phyloP scores from a whole-genome alignment of 2,329 filamentous ascomycete species.

The Hypoxylon sp. region DNA sequence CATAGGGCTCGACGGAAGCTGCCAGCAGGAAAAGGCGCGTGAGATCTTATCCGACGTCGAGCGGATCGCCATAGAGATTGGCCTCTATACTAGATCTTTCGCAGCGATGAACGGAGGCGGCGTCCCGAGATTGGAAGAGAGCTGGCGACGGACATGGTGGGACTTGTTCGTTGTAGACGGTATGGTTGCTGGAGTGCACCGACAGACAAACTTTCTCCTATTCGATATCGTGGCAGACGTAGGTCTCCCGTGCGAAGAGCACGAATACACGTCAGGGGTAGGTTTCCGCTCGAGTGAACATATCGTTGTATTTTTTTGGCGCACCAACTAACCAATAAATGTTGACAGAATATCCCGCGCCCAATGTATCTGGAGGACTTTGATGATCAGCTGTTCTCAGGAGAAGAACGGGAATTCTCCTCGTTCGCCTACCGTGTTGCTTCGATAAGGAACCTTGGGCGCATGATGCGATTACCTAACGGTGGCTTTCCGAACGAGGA shows the following conservation, averaged over 20 bases:
- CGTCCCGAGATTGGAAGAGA: conserved; percentile 81
- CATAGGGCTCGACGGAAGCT: conserved; percentile 83
- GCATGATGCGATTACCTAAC: conserved; percentile 74
- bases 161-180: conserved; percentile 84
- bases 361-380: conserved; percentile 79
- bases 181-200: conserved; percentile 85
- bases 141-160: conserved; percentile 93
- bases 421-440: conserved; percentile 90
- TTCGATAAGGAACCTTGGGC: conserved; percentile 82
- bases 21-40: conserved; percentile 77
- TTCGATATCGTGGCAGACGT: conserved; percentile 78
- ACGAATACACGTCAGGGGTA: conserved; percentile 75
- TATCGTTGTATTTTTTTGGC: background rate
- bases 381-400: conserved; percentile 80
- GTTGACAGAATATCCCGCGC: conserved; percentile 67
- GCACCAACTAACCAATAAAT: conserved; percentile 28
- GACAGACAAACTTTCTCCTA: conserved; percentile 77
- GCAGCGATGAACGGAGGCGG: conserved; percentile 74
- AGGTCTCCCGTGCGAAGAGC: conserved; percentile 84
- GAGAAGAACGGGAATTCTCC: conserved; percentile 79
- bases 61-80: conserved; percentile 80
- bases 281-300: conserved; percentile 49
- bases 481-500: conserved; percentile 68
- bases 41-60: conserved; percentile 78
- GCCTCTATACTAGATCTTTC: conserved; percentile 79